Evolutionary conservation across 495 filamentous ascomycete genomes (phyloP).

Genomic region (Xylaria curta): DNA sequence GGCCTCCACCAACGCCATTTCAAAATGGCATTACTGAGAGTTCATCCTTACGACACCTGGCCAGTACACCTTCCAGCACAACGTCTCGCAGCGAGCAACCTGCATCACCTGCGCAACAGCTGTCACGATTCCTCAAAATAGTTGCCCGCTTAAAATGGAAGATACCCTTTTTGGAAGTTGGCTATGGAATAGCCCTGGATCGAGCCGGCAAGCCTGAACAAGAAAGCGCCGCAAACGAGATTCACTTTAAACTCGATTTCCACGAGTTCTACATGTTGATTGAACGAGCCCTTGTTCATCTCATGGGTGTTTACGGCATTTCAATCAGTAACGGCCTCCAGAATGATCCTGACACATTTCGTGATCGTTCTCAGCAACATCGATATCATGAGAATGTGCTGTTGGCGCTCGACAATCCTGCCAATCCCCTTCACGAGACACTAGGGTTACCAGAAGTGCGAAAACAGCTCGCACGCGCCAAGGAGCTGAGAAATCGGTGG

Average conservation of each 20-base stretch:
- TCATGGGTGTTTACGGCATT: constrained; percentile 64
- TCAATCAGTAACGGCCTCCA: constrained; percentile 17
- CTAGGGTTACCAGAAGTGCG: constrained; percentile 57
- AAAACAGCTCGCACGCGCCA: constrained; percentile 60
- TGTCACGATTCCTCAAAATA: constrained; percentile 63
- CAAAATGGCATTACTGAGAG: not conserved
- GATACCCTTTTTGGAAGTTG: constrained; percentile 60
- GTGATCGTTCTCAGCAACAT: constrained; percentile 44
- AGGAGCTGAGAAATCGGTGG: constrained; percentile 71
- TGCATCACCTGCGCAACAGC: constrained; percentile 47
- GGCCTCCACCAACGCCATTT: not conserved
- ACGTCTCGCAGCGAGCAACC: constrained; percentile 18
- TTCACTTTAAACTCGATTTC: constrained; percentile 75
- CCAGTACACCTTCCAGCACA: constrained; percentile 23
- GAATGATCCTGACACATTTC: not conserved
- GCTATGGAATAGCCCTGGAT: constrained; percentile 55
- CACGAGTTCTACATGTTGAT: constrained; percentile 73
- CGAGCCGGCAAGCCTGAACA: constrained; percentile 34
- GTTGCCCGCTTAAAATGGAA: constrained; percentile 66
- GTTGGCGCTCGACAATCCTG: constrained; percentile 54
- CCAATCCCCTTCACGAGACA: constrained; percentile 57
- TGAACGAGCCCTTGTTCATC: constrained; percentile 67
- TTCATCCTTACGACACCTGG: not conserved
- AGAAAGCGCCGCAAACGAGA: constrained; percentile 51
- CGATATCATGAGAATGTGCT: constrained; percentile 71